phyloP scores from a whole-genome alignment of 2,329 filamentous ascomycete genomes.

The Epichloe gansuensis region DNA sequence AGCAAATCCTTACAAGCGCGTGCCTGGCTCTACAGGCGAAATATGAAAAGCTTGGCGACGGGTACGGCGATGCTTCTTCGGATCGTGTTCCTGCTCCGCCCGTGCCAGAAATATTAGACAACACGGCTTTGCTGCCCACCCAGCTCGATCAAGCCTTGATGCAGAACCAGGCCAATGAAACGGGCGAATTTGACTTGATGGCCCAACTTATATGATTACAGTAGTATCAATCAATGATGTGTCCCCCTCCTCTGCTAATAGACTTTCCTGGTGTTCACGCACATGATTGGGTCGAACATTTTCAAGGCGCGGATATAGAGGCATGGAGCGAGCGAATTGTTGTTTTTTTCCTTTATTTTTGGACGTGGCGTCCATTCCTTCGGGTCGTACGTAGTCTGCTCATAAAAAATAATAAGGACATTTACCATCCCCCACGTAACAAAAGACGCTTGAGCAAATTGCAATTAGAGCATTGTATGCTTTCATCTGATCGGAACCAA shows the following conservation, averaged over 20 bases:
- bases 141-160: neutral
- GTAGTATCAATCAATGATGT: too few relatives aligned
- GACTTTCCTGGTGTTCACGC: neutral
- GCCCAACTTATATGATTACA: neutral
- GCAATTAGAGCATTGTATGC: neutral
- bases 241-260: neutral
- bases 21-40: slow-evolving; percentile 37
- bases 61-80: neutral
- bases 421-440: neutral
- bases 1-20: slow-evolving; percentile 40
- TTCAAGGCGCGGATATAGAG: neutral
- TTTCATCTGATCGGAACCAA: neutral
- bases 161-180: neutral
- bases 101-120: too few relatives aligned
- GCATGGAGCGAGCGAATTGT: too few relatives aligned
- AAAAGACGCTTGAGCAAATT: neutral
- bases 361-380: neutral
- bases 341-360: neutral
- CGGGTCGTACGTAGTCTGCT: neutral
- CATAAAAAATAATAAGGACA: neutral
- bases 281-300: neutral
- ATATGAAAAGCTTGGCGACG: slow-evolving; percentile 23
- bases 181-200: neutral
- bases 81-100: too few relatives aligned
- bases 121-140: neutral